Evolutionary conservation across 31 red algal genomes (phyloP).

Genomic region (Endocladia muricata): DNA sequence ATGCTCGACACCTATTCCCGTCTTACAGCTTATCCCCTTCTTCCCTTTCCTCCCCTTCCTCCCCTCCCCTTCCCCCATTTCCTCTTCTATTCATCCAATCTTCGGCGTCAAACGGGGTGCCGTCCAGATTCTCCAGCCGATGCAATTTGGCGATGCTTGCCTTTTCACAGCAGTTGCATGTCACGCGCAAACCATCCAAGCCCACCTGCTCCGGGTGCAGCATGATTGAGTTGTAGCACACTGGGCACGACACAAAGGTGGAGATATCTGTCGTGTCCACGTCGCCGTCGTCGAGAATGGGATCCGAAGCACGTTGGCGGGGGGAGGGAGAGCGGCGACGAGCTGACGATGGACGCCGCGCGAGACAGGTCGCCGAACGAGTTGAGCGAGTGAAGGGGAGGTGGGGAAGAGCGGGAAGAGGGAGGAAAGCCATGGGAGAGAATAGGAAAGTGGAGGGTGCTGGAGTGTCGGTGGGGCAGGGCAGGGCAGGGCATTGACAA

Average conservation of each 20-base stretch:
- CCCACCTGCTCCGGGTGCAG: constrained; percentile 45
- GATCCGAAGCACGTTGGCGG: constrained; percentile 10
- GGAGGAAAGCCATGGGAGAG: no score
- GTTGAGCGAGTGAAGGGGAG: no score
- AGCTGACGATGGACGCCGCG: not conserved
- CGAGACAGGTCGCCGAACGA: no score
- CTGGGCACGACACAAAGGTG: constrained; percentile 56
- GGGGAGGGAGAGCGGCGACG: not conserved
- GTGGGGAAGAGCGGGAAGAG: no score
- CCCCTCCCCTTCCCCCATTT: not conserved
- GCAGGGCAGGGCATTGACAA: no score
- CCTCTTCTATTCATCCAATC: no score
- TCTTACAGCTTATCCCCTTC: no score
- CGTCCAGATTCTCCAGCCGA: constrained; percentile 59
- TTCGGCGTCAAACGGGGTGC: constrained; percentile 52
- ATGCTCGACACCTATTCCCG: no score
- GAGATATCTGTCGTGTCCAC: constrained; percentile 67
- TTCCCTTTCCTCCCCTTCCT: not conserved
- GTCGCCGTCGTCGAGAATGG: constrained; percentile 31
- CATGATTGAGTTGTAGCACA: constrained; percentile 66
- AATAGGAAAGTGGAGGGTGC: no score
- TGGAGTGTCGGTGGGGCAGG: no score
- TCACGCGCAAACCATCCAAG: constrained; percentile 18
- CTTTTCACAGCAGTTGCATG: constrained; percentile 50
- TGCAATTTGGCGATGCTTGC: constrained; percentile 23